Conservation (phyloP, 192 early-diverging fungal genomes). For the Podila verticillata region DNA sequence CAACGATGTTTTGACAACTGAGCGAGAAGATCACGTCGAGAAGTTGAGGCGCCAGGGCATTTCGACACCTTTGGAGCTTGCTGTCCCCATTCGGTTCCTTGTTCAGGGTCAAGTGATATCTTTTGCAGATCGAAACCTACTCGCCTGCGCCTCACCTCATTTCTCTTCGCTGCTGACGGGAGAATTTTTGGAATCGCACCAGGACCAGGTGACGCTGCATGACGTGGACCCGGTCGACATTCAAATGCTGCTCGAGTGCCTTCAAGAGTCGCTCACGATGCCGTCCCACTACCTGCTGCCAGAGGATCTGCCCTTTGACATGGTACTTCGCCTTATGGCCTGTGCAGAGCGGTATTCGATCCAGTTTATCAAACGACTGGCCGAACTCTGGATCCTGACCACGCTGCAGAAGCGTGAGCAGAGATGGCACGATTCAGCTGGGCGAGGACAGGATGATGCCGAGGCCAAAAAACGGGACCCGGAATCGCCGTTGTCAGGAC, state of each 20-base stretch:
- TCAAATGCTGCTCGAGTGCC: conserved; percentile 26
- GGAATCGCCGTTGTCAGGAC: not conserved
- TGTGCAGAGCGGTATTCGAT: conserved; percentile 38
- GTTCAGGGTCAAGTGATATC: conserved; percentile 17
- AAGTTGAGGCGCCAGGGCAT: not conserved
- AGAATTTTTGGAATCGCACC: conserved; percentile 17
- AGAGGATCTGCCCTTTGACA: conserved; percentile 25
- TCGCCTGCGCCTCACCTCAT: conserved; percentile 16
- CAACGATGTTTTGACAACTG: conserved; percentile 9
- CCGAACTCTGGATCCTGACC: conserved; percentile 29
- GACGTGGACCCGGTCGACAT: conserved; percentile 34
- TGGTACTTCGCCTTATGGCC: conserved; percentile 31
- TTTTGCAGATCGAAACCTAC: conserved; percentile 15
- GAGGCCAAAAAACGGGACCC: not conserved
- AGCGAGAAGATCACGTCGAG: conserved; percentile 18
- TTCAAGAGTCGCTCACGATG: conserved; percentile 17
- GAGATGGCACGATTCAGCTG: not conserved
- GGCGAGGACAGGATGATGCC: not conserved
- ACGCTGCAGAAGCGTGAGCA: conserved; percentile 5
- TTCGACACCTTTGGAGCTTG: not conserved
- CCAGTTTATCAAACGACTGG: conserved; percentile 21
- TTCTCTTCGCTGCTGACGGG: conserved; percentile 24
- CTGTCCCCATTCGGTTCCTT: conserved; percentile 4
- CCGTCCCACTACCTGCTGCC: conserved; percentile 18
- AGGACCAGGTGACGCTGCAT: conserved; percentile 18